Conservation (phyloP, 345 rosid genomes). For the thale cress (Arabidopsis thaliana) region TAIR10.1 NC_003071.7:18575001-18575500, state of each 20-base stretch:
- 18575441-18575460: slow-evolving; percentile 51
- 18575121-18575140: slow-evolving; percentile 2
- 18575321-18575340: slow-evolving; percentile 20
- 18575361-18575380: slow-evolving; percentile 92
- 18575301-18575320: background rate
- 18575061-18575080: slow-evolving; percentile 15
- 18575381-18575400: slow-evolving; percentile 92
- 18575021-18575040: slow-evolving; percentile 99
- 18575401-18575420: slow-evolving; percentile 99
- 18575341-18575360: slow-evolving; percentile 7
- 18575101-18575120: background rate
- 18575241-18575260: slow-evolving; percentile 94
- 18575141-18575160: slow-evolving; percentile 35
- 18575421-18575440: slow-evolving; percentile 96
- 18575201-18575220: slow-evolving; percentile 99
- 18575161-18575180: slow-evolving; percentile 99
- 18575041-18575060: slow-evolving; percentile 96
- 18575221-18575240: slow-evolving; percentile 99
- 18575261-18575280: slow-evolving; percentile 88
- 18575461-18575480: slow-evolving; percentile 5
- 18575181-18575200: slow-evolving; percentile 93
- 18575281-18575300: slow-evolving; percentile 8
- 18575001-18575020: slow-evolving; percentile 98
- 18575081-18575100: background rate
- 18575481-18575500: background rate